A percentile compares a stretch with the other conserved stretches of the same genome.
Evolutionary conservation across 352 stramenopile genomes (phyloP).

Genomic region (Phytophthora pseudosyringae): DNA sequence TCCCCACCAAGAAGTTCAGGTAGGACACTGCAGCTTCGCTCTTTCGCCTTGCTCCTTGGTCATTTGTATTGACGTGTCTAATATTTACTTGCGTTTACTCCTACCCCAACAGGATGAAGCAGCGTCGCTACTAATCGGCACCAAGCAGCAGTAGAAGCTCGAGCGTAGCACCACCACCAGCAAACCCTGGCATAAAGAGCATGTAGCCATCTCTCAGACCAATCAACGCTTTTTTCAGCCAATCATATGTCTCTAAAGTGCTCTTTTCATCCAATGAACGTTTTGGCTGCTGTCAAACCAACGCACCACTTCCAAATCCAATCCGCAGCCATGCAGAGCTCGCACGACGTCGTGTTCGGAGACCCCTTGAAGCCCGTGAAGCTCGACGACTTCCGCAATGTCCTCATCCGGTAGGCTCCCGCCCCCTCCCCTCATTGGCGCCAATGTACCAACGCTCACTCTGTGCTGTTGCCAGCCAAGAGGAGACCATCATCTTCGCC

Average conservation of each 20-base stretch:
- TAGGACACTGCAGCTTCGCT: slow-evolving; percentile 23
- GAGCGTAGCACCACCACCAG: background rate
- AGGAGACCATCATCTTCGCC: slow-evolving; percentile 99
- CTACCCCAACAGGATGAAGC: slow-evolving; percentile 53
- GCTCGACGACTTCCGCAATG: slow-evolving; percentile 89
- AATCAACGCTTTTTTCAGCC: slow-evolving; percentile 25
- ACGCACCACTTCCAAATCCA: background rate
- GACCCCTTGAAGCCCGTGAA: slow-evolving; percentile 78
- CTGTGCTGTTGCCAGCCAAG: slow-evolving; percentile 59
- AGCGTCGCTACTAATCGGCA: slow-evolving; percentile 65
- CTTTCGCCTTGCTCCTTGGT: background rate
- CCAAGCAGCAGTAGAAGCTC: slow-evolving; percentile 17
- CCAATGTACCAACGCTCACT: background rate
- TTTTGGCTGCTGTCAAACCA: too few relatives aligned
- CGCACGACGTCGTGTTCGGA: slow-evolving; percentile 67
- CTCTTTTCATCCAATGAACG: too few relatives aligned
- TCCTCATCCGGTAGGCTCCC: slow-evolving; percentile 72
- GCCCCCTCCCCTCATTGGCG: background rate
- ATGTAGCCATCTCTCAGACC: slow-evolving; percentile 9
- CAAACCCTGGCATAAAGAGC: background rate
- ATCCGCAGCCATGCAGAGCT: slow-evolving; percentile 52
- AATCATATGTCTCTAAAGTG: slow-evolving; percentile 11
- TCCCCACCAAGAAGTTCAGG: slow-evolving; percentile 85
- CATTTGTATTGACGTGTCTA: slow-evolving; percentile 10
- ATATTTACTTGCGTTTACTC: background rate